Evolutionary conservation across 2,329 filamentous ascomycete genomes (phyloP), one percentile per base, ranked within the genome.

Genomic region (Monilinia laxa): DNA sequence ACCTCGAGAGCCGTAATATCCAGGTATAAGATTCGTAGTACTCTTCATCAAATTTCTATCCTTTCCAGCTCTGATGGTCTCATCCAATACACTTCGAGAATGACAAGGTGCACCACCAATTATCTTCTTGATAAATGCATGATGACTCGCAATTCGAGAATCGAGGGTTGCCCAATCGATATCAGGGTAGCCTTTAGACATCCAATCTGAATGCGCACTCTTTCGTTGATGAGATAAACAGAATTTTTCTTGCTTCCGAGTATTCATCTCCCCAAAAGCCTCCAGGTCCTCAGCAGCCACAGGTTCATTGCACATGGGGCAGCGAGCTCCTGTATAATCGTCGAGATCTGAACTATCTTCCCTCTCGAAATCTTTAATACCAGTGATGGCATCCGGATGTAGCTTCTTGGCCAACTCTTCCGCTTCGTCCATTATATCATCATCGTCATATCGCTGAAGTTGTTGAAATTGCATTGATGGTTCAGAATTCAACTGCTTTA

Each of bases 1-100:
- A 1, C 93, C 93, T 25, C 88, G 85, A 3, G 88, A 84, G 1
- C 93, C 93, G 77, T 96, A 97, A 78, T 96, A 97, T 0, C 93
- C 93, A 12, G 90, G 90, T 3, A 85, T 87, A 40, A 89, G 81
- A 67, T 75, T 76, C 25, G 79, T 73, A 40, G 71, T 78, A 62
- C 82, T 86, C 68, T 85, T 83, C 62, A 85, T 80, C 66, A 90
- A 79, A 35, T 84, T 89, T 63, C 85, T 82, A 40, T 84, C 85
- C 73, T 84, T 82, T 16, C 88, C 88, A 2, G 80, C 77, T 65
- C 82, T 81, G 54, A 90, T 80, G 16, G 80, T 83, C 4, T 82
- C 79, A 5, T 81, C 82, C 31, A 92, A 80, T 1, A 82, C 73
- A 12, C 83, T 79, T 18, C 87, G 81, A 73, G 87, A 95, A 73